A percentile compares a stretch with the other conserved stretches of the same genome.
Evolutionary conservation across 2,329 filamentous ascomycete species (phyloP).

Genomic region (Sporothrix sp.): DNA sequence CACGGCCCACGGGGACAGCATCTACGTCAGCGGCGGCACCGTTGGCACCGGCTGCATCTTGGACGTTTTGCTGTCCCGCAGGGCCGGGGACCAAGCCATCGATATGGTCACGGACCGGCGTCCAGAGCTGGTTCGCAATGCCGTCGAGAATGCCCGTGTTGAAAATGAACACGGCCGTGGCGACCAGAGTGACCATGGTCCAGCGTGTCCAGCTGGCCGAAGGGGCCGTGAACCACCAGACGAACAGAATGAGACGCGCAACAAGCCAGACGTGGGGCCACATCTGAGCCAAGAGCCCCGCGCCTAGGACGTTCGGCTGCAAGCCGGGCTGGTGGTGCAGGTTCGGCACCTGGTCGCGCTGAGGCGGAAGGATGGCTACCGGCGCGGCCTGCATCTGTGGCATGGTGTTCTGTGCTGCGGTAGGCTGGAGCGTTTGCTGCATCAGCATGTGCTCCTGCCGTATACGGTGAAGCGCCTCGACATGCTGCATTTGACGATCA

Average conservation of each 20-base stretch:
- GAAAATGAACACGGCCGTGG: constrained; percentile 46
- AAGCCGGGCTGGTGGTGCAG: not conserved
- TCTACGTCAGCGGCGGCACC: constrained; percentile 15
- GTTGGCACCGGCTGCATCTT: not conserved
- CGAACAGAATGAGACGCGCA: constrained; percentile 46
- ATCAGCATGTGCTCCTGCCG: constrained; percentile 20
- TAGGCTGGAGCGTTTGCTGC: constrained; percentile 4
- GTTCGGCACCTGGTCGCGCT: not conserved
- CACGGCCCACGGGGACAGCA: constrained; percentile 12
- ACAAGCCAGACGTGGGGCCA: constrained; percentile 56
- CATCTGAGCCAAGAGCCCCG: constrained; percentile 33
- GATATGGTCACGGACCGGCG: constrained; percentile 47
- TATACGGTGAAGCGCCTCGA: constrained; percentile 4
- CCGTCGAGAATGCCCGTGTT: constrained; percentile 51
- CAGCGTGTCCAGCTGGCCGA: constrained; percentile 50
- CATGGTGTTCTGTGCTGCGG: not conserved
- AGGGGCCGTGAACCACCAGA: constrained; percentile 55
- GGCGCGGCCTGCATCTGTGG: not conserved
- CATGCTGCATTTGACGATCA: constrained; percentile 2
- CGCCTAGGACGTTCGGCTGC: constrained; percentile 32
- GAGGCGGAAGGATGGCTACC: not conserved
- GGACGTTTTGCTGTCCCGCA: not conserved
- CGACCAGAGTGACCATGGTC: constrained; percentile 44
- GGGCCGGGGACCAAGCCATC: constrained; percentile 49
- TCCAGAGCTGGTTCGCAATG: constrained; percentile 44